Evolutionary conservation across 805 yeast genomes (phyloP), one percentile per base, ranked within the genome.

Genomic region (Pichia membranifaciens): DNA sequence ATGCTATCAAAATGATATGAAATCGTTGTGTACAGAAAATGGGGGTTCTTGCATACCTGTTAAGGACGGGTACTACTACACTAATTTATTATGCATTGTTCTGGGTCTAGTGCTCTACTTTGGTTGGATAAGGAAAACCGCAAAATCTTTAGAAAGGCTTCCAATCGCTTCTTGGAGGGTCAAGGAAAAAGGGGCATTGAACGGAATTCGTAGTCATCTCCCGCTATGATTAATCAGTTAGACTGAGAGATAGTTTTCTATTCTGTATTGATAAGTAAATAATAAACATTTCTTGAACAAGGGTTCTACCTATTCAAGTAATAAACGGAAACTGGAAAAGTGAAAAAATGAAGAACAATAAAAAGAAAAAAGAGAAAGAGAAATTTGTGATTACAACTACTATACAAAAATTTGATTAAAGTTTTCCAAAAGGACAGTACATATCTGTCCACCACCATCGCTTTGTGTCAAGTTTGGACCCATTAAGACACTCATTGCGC

Each of bases 61-160:
- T 1, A 71, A 75, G 45, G 98, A 93, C 65, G 99, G 99, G 0
- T 91, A 90, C 66, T 88, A 82, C 65, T 72, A 75, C 43, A 83
- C 95, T 35, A 91, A 89, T 60, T 45, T 78, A 8, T 49, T 87
- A 12, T 91, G 97, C 65, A 76, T 90, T 3, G 44, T 62, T 0
- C 45, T 85, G 29, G 98, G 97, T 2, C 47, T 84, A 3, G 9
- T 73, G 1, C 66, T 89, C 20, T 87, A 84, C 63, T 72, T 78
- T 47, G 69, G 72, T 0, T 87, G 82, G 79, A 81, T 89, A 33
- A 78, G 75, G 51, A 70, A 68, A 42, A 83, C 85, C 45, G 81
- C 84, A 6, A 68, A 67, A 18, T 67, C 76, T 48, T 67, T 91
- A 51, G 96, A 93, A 66, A 68, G 76, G 36, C 67, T 90, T 48